Evolutionary conservation across 306 rosid genomes (phyloP), one percentile per base, ranked within the genome.

Genomic region (Hippophae tibetana): DNA sequence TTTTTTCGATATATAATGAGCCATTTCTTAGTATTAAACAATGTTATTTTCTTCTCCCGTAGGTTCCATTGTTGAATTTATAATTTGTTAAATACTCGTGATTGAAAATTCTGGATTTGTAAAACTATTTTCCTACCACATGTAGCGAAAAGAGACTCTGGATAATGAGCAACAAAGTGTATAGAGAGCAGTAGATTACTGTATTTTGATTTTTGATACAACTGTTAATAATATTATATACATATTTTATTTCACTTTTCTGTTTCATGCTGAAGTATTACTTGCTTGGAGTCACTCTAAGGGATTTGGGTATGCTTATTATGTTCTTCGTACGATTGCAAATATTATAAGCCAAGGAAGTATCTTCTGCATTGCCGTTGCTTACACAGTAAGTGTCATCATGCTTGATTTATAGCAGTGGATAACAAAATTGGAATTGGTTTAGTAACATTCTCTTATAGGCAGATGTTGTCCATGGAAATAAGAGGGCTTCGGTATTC

Each of bases 271-370:
- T 70, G 41, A 72, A 85, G 93, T 72, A 53, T 52, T 85, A 68
- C 87, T 85, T 67, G 79, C 72, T 5, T 77, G 78, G 78, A 59
- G 79, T 63, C 78, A 74, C 9, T 69, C 84, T 2, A 75, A 68
- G 74, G 82, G 52, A 70, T 77, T 65, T 62, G 84, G 81, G 56
- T 85, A 85, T 63, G 86, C 84, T 57, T 85, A 85, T 60, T 81
- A 85, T 9, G 86, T 60, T 48, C 55, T 77, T 43, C 83, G 82
- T 55, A 82, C 83, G 41, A 14, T 85, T 74, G 74, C 93, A 14
- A 69, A 62, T 66, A 79, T 85, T 57, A 58, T 85, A 52, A 85
- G 82, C 77, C 85, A 79, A 75, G 93, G 93, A 47, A 85, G 84
- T 66, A 79, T 73, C 43, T 85, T 81, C 83, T 81, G 87, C 80